Conservation (phyloP, 345 rosid genomes). For the Punica granatum region DNA sequence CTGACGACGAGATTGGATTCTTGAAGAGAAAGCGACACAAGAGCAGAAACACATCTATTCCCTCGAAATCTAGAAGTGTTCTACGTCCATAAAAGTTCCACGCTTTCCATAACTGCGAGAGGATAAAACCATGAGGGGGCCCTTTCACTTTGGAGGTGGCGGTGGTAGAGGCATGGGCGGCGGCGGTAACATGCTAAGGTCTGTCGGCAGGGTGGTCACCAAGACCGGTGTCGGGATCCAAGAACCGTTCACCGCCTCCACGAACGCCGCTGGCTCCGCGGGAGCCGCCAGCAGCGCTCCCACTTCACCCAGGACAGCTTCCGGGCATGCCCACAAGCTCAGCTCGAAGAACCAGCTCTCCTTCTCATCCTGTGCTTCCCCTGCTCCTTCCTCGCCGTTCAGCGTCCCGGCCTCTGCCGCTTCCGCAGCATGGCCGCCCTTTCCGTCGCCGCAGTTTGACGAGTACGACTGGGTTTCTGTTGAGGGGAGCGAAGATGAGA, state of each 20-base stretch:
- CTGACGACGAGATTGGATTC: no score
- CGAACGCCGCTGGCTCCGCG: constrained; percentile 7
- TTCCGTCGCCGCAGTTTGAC: constrained; percentile 29
- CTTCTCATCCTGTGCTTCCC: constrained; percentile 27
- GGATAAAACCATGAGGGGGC: no score
- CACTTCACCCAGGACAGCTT: constrained; percentile 25
- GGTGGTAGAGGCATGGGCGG: constrained; percentile 14
- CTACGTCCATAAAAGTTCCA: no score
- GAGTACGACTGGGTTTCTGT: constrained; percentile 64
- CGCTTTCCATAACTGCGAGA: no score
- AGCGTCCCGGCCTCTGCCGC: constrained; percentile 26
- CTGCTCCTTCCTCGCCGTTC: constrained; percentile 19
- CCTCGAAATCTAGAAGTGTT: no score
- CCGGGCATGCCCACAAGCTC: constrained; percentile 22
- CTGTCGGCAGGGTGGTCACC: constrained; percentile 39
- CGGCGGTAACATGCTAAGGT: constrained; percentile 50
- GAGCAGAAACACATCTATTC: no score
- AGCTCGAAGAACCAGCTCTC: constrained; percentile 20
- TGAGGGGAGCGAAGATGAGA: constrained; percentile 17
- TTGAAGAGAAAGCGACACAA: no score
- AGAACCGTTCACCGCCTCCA: constrained; percentile 24
- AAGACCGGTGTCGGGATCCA: constrained; percentile 41
- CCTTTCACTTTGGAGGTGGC: neutral
- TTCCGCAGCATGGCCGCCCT: constrained; percentile 22
- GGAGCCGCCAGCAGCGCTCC: constrained; percentile 26